These are phyloP conservation scores for Pterula multifida DNA, from an alignment of 1,284 basidiomycete genomes.

Conservation along the genomic window DNA sequence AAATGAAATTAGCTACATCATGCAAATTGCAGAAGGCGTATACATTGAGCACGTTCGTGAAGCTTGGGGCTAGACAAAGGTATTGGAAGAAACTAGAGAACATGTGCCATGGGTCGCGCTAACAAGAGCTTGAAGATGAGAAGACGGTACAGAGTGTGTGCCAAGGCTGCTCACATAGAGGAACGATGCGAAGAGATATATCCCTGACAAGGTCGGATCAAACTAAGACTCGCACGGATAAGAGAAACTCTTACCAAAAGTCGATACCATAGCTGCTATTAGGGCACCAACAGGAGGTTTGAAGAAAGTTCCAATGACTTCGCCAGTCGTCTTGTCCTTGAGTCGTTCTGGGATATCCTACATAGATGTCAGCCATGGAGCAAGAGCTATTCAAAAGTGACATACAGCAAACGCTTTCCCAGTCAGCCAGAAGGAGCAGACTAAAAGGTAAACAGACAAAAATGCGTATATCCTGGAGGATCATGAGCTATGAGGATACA, in stretches of 20 bases:
- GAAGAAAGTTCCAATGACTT: slow-evolving; percentile 50
- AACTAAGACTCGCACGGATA: slow-evolving; percentile 1
- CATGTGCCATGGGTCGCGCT: slow-evolving; percentile 98
- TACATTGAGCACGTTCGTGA: slow-evolving; percentile 91
- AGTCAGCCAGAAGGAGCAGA: slow-evolving; percentile 81
- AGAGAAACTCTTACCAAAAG: slow-evolving; percentile 45
- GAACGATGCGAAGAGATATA: slow-evolving; percentile 77
- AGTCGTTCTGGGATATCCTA: slow-evolving; percentile 47
- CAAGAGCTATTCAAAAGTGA: slow-evolving; percentile 2
- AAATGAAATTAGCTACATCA: slow-evolving; percentile 52
- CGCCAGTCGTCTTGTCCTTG: slow-evolving; percentile 30
- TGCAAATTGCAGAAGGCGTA: slow-evolving; percentile 95
- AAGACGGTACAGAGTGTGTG: background rate
- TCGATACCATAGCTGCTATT: slow-evolving; percentile 81
- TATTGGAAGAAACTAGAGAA: slow-evolving; percentile 95
- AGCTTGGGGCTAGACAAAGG: slow-evolving; percentile 79
- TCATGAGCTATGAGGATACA: slow-evolving; percentile 1
- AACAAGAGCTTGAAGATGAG: slow-evolving; percentile 8
- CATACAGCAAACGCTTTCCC: slow-evolving; percentile 64
- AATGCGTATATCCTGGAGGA: slow-evolving; percentile 63
- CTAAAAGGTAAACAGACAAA: slow-evolving; percentile 67
- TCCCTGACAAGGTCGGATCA: slow-evolving; percentile 28
- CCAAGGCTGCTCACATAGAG: slow-evolving; percentile 60
- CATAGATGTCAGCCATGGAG: slow-evolving; percentile 4
- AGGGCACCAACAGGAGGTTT: slow-evolving; percentile 71